Conservation (phyloP, 2,329 filamentous ascomycete species). For the Trichoderma sp. region DNA sequence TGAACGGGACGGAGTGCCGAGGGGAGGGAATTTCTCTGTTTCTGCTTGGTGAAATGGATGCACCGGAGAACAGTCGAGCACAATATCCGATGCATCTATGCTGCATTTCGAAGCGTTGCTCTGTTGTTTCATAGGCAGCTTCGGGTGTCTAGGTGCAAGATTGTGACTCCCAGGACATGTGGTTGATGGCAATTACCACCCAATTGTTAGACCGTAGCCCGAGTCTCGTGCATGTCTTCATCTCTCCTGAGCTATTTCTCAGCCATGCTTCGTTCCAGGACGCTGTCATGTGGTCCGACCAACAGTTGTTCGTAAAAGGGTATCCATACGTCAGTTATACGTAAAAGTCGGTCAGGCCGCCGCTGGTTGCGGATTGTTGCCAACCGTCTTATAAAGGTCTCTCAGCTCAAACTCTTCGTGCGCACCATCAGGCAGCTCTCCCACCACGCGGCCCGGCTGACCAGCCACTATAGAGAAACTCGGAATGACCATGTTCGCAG, state of each 20-base stretch:
- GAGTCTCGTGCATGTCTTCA: neutral
- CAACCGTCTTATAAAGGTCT: constrained; percentile 63
- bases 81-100: neutral
- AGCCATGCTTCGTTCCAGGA: neutral
- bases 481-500: constrained; percentile 85
- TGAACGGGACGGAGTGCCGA: neutral
- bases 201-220: neutral
- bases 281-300: neutral
- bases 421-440: constrained; percentile 73
- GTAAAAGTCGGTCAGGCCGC: constrained; percentile 25
- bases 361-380: constrained; percentile 50
- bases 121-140: neutral
- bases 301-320: neutral
- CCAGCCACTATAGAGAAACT: constrained; percentile 91
- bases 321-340: neutral
- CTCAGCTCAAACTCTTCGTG: constrained; percentile 63
- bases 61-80: neutral
- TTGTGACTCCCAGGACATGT: neutral
- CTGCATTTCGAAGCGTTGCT: neutral
- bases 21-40: neutral
- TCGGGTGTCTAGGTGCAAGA: neutral
- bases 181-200: neutral
- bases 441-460: constrained; percentile 73
- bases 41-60: neutral
- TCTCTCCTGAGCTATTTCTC: neutral